Conservation (phyloP, 495 filamentous ascomycete species). For the Lophiotrema nucula region DNA sequence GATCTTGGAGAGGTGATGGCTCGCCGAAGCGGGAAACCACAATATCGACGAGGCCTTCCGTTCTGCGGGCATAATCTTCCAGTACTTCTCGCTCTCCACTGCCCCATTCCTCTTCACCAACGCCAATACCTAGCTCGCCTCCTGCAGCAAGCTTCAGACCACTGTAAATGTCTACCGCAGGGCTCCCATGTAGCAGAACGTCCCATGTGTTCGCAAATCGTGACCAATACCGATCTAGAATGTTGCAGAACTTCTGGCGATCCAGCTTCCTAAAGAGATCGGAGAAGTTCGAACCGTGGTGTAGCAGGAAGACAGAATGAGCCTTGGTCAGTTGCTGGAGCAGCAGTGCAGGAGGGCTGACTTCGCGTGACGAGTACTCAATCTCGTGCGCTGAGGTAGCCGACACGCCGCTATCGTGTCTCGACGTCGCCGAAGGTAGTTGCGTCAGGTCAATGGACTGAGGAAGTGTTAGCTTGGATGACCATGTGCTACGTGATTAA, state of each 20-base stretch:
- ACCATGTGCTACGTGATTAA: neutral
- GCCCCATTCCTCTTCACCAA: constrained; percentile 90
- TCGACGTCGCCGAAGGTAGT: constrained; percentile 43
- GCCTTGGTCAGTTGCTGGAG: constrained; percentile 79
- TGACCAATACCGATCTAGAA: constrained; percentile 80
- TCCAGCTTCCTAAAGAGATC: constrained; percentile 63
- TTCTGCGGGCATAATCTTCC: constrained; percentile 70
- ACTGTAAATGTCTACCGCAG: constrained; percentile 71
- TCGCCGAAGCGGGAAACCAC: constrained; percentile 84
- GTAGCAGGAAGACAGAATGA: constrained; percentile 80
- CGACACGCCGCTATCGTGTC: constrained; percentile 29
- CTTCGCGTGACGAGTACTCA: constrained; percentile 85
- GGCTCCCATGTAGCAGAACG: constrained; percentile 84
- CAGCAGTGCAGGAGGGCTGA: constrained; percentile 76
- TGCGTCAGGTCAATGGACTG: constrained; percentile 76
- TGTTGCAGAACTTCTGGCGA: constrained; percentile 57
- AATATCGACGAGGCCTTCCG: constrained; percentile 73
- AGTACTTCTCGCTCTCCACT: constrained; percentile 89
- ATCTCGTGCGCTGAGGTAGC: constrained; percentile 37
- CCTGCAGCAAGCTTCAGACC: constrained; percentile 88
- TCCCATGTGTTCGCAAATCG: constrained; percentile 81
- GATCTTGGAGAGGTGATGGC: constrained; percentile 31
- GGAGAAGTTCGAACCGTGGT: constrained; percentile 70
- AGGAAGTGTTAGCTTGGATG: neutral
- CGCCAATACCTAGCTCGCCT: constrained; percentile 88